Conservation (phyloP, 1,139 yeast genomes). For the Tardiomyces blankii region DNA sequence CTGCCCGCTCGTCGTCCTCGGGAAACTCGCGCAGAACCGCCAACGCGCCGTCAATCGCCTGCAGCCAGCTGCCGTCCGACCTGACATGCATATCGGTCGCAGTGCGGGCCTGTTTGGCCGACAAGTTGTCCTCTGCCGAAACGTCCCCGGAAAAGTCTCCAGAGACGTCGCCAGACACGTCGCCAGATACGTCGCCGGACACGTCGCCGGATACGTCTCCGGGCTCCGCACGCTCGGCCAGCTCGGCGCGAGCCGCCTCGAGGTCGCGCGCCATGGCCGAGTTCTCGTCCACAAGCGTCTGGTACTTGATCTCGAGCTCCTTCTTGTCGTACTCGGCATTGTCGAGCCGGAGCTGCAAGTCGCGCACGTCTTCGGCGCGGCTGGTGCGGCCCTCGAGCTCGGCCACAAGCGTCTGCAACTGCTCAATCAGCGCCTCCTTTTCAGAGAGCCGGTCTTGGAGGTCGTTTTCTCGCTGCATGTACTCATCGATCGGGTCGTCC, state of each 20-base stretch:
- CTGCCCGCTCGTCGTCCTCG: neutral
- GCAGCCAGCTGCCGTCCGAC: neutral
- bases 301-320: conserved; percentile 19
- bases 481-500: conserved; percentile 16
- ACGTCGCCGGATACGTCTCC: neutral
- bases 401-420: conserved; percentile 4
- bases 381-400: neutral
- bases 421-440: conserved; percentile 19
- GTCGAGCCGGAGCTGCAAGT: conserved; percentile 17
- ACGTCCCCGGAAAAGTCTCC: too few species aligned
- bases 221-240: neutral
- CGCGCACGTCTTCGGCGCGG: conserved; percentile 7
- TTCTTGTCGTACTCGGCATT: conserved; percentile 20
- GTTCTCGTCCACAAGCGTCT: conserved; percentile 20
- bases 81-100: too few species aligned
- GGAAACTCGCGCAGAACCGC: neutral
- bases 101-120: too few species aligned
- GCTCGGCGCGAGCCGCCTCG: neutral
- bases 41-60: neutral
- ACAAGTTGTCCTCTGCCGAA: too few species aligned
- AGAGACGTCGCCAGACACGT: too few species aligned
- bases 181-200: too few species aligned
- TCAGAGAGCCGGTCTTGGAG: conserved; percentile 26
- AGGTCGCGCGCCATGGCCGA: conserved; percentile 9
- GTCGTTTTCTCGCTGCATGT: conserved; percentile 24